A percentile compares a stretch with the other conserved stretches of the same genome.
phyloP scores from a whole-genome alignment of 75 land plant species.

The Sequoia sempervirens region DNA sequence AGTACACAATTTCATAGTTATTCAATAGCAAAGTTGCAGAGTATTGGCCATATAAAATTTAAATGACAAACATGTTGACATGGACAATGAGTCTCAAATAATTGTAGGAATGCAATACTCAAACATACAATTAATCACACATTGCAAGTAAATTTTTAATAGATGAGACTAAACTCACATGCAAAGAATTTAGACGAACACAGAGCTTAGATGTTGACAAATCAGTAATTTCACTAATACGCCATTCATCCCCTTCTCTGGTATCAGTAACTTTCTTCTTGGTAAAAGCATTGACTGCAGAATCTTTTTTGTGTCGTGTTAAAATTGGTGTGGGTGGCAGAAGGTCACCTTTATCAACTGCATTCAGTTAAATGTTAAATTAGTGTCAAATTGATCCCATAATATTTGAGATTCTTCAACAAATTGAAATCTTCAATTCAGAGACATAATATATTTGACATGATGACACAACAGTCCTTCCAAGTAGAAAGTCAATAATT shows the following conservation, averaged over 20 bases:
- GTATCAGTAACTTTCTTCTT: slow-evolving; percentile 41
- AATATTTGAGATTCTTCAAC: not conserved
- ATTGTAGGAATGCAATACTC: not conserved
- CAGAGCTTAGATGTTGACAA: slow-evolving; percentile 59
- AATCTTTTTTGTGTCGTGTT: slow-evolving; percentile 53
- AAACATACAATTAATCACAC: not conserved
- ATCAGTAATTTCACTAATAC: slow-evolving; percentile 20
- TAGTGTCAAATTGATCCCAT: not conserved
- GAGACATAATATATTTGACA: not conserved
- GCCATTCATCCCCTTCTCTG: slow-evolving; percentile 24
- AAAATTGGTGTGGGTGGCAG: slow-evolving; percentile 50
- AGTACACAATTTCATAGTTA: not conserved
- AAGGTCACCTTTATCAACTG: slow-evolving; percentile 52
- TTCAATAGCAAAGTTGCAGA: not conserved
- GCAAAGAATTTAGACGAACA: slow-evolving; percentile 55
- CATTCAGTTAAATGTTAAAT: slow-evolving; percentile 9
- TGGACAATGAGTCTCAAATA: not conserved
- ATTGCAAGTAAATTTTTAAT: not conserved
- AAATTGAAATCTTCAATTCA: not conserved
- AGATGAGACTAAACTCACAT: slow-evolving; percentile 31
- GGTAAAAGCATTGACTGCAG: slow-evolving; percentile 31
- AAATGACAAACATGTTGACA: not conserved
- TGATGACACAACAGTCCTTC: not conserved
- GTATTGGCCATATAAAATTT: not conserved
- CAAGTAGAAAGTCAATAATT: not conserved